Evolutionary conservation across 2,329 filamentous ascomycete species (phyloP), one percentile per base, ranked within the genome.

Genomic region (Dactylellina parvicollis): DNA sequence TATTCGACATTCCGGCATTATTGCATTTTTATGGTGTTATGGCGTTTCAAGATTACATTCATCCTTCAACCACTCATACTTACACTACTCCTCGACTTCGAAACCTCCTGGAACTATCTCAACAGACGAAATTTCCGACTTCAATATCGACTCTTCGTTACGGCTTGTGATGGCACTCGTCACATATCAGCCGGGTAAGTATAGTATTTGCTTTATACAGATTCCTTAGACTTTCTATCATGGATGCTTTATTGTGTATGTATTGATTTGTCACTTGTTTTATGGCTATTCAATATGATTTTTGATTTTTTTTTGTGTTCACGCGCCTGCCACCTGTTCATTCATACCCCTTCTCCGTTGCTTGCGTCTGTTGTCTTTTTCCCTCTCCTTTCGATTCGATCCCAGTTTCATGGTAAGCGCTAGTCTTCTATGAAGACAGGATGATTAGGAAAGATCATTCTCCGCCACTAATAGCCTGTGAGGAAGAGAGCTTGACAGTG

Each of bases 181-280:
- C 36, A 44, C 59, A 56, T 61, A 46, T 50, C 40, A 34, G 32
- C 12, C 26, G 59, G 49, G 69, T 73, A 73, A 61, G 69, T 65
- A 66, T 61, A 60, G 54, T 66, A 60, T 60, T 9, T 2, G 20
- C 54, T 66, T 34, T 14, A 38, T 61, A 24, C 12, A 32, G 28
- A 46, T 18, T 50, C 46, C 20, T 10, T 52, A 8, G 18, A 36
- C 49, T 24, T 62, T 54, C 26, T 18, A 49, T 12, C 34, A 14
- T 60, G 20, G 2, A 28, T 44, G 20, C n/a, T 40, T 55, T 2
- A n/a, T 3, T 24, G 20, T 14, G 2, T 24, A 26, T 46, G 22
- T 60, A 40, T 16, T 7, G 38, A 22, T 16, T 20, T 26, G 26
- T 22, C 7, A 8, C 32, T 18, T 56, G 8, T 24, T 9, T 42